phyloP scores from a whole-genome alignment of 2,329 filamentous ascomycete genomes.

The Fusarium protoensiforme region DNA sequence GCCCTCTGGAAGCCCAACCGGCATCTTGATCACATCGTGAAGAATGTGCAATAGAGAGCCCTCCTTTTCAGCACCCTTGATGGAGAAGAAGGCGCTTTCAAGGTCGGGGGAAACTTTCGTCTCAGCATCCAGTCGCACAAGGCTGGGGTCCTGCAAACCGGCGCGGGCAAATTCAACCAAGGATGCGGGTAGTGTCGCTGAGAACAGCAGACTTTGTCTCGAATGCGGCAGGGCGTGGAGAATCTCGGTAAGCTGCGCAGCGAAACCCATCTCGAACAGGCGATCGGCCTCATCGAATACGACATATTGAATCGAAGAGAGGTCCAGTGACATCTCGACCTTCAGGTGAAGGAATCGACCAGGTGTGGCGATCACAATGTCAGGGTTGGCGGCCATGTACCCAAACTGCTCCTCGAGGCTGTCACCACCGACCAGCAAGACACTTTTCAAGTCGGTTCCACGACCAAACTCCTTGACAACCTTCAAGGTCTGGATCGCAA shows the following conservation, averaged over 20 bases:
- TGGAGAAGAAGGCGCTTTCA: constrained; percentile 93
- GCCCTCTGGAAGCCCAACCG: constrained; percentile 70
- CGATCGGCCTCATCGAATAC: constrained; percentile 98
- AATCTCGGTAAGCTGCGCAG: constrained; percentile 92
- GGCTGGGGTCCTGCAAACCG: constrained; percentile 89
- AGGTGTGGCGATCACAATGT: constrained; percentile 96
- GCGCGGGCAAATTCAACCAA: constrained; percentile 96
- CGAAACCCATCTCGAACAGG: constrained; percentile 98
- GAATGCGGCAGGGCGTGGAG: constrained; percentile 85
- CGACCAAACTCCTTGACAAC: constrained; percentile 94
- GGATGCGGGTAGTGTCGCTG: constrained; percentile 92
- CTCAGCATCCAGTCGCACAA: constrained; percentile 92
- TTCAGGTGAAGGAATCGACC: constrained; percentile 97
- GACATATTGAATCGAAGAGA: constrained; percentile 92
- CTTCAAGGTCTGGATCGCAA: constrained; percentile 94
- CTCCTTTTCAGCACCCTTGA: constrained; percentile 95
- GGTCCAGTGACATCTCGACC: constrained; percentile 92
- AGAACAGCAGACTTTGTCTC: constrained; percentile 93
- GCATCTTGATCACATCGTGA: constrained; percentile 93
- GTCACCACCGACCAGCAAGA: constrained; percentile 93
- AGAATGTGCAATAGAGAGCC: constrained; percentile 89
- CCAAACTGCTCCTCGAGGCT: constrained; percentile 95
- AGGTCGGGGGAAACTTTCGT: constrained; percentile 96
- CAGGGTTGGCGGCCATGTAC: constrained; percentile 92
- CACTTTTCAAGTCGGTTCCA: constrained; percentile 91